These are phyloP conservation scores for Beauveria sp. DNA, from an alignment of 2,329 filamentous ascomycete species.

Conservation along the genomic window DNA sequence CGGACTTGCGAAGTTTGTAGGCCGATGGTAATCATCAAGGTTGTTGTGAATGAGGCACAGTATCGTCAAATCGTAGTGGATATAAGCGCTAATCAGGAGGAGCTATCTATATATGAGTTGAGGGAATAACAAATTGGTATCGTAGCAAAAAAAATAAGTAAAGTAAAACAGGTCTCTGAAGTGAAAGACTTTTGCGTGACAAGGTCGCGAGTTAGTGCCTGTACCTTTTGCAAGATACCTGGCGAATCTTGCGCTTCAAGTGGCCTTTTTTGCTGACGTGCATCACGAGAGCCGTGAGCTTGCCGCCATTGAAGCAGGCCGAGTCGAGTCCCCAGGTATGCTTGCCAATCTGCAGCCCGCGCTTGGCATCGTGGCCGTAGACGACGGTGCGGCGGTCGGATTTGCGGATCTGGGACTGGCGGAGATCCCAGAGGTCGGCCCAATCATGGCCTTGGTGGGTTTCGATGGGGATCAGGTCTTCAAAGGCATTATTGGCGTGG, in stretches of 20 bases:
- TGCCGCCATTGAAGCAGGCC: slow-evolving; percentile 67
- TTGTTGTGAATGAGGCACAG: no score
- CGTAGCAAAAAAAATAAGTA: background rate
- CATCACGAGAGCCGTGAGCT: slow-evolving; percentile 71
- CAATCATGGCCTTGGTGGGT: slow-evolving; percentile 53
- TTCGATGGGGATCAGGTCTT: slow-evolving; percentile 28
- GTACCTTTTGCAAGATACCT: slow-evolving; percentile 32
- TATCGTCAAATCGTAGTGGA: background rate
- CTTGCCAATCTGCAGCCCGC: slow-evolving; percentile 50
- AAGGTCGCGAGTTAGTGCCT: background rate
- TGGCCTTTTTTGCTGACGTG: slow-evolving; percentile 35
- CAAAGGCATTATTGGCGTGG: slow-evolving; percentile 14
- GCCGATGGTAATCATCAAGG: no score
- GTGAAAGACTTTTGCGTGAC: background rate
- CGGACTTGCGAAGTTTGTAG: no score
- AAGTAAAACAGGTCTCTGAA: background rate
- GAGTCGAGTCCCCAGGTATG: slow-evolving; percentile 84
- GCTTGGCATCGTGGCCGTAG: slow-evolving; percentile 79
- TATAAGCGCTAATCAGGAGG: background rate
- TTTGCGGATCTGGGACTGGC: slow-evolving; percentile 30
- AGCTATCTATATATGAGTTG: background rate
- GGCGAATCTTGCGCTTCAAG: slow-evolving; percentile 30
- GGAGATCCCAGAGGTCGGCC: slow-evolving; percentile 54
- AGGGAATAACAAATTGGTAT: slow-evolving; percentile 8
- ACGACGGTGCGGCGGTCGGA: slow-evolving; percentile 56